These are phyloP conservation scores for Mortierella sp. DNA, from an alignment of 371 early-diverging fungal genomes.

Conservation along the genomic window DNA sequence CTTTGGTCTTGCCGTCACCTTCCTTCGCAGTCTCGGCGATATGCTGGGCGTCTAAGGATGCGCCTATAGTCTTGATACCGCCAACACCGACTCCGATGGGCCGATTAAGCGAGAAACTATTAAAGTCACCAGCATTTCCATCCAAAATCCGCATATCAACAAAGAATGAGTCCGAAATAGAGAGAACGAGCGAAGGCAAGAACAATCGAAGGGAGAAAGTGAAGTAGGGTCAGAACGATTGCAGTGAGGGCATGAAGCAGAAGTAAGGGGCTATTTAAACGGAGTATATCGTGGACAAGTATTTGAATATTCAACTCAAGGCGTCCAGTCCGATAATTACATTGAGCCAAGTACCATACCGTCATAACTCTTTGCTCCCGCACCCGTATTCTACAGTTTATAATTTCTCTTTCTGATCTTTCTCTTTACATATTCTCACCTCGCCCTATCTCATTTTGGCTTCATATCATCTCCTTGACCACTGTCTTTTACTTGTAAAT, in stretches of 20 bases:
- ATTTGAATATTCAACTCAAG: not conserved
- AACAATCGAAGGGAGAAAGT: not conserved
- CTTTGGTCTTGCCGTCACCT: constrained; percentile 73
- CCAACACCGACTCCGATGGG: not conserved
- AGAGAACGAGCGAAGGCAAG: not conserved
- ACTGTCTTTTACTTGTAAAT: constrained; percentile 6
- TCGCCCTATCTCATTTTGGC: not conserved
- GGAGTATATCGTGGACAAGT: not conserved
- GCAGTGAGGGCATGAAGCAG: too few species aligned
- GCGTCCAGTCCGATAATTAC: too few species aligned
- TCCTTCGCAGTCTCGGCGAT: constrained; percentile 76
- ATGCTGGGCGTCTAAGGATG: constrained; percentile 70
- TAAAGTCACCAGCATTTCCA: not conserved
- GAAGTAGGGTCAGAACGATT: not conserved
- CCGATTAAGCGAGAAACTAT: not conserved
- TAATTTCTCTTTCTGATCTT: not conserved
- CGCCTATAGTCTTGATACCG: not conserved
- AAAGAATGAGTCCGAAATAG: not conserved
- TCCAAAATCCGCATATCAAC: constrained; percentile 6
- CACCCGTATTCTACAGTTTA: not conserved
- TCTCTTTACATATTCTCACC: not conserved
- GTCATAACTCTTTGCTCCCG: not conserved
- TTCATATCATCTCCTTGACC: not conserved
- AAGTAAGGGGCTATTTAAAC: not conserved
- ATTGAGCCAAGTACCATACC: not conserved